These are phyloP conservation scores for Cardamine resedifolia DNA, from an alignment of 345 rosid species.

Conservation along the genomic window DNA sequence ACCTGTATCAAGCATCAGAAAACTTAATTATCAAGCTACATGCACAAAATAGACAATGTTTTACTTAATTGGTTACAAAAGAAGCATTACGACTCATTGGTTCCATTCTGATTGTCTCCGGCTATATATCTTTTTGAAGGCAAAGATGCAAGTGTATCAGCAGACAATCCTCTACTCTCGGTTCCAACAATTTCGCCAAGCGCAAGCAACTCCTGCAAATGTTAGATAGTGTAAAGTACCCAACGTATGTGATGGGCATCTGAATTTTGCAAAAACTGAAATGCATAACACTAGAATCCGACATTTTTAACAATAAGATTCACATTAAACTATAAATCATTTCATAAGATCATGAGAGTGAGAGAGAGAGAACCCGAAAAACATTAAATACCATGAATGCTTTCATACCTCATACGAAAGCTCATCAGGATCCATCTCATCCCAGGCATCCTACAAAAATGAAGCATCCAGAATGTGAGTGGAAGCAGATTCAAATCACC, in stretches of 20 bases:
- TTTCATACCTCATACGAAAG: constrained; percentile 80
- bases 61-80: constrained; percentile 3
- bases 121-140: constrained; percentile 66
- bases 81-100: constrained; percentile 76
- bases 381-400: neutral
- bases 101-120: constrained; percentile 78
- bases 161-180: constrained; percentile 91
- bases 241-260: neutral
- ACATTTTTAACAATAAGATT: neutral
- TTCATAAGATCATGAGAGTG: constrained; percentile 19
- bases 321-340: neutral
- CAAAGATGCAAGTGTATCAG: constrained; percentile 73
- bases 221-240: neutral
- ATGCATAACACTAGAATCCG: constrained; percentile 5
- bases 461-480: neutral
- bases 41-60: neutral
- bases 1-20: constrained; percentile 50
- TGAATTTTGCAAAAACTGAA: neutral
- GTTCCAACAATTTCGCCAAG: constrained; percentile 87
- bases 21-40: neutral
- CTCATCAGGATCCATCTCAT: constrained; percentile 92
- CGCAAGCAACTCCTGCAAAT: constrained; percentile 82
- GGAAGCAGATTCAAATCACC: constrained; percentile 17
- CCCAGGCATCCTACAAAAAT: constrained; percentile 75
- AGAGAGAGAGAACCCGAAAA: constrained; percentile 6